Base-by-base conservation (phyloP, 2,329 filamentous ascomycete genomes). In the Clarireedia hainanense region DNA sequence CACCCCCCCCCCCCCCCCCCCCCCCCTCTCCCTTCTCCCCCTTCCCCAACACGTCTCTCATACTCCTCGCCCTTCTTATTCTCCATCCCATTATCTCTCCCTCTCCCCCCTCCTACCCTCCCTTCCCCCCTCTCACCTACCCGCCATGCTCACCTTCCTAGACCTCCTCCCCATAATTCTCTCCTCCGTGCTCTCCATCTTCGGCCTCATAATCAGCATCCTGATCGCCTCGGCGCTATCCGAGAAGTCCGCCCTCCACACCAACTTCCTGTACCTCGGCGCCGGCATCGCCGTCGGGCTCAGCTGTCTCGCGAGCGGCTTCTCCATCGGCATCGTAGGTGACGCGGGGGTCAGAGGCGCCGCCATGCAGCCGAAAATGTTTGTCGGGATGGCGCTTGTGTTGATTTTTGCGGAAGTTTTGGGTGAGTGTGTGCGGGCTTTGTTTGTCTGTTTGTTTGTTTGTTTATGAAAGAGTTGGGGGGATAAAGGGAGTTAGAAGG, bases 141-240 rank as follows among this genome's bases (percentile, higher is more conserved):
- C 20, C 20, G 20, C 20, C 20, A 20, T 20, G 20, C 20, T 20
- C 20, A 20, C 20, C 20, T 2, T 20, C 20, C 20, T 20, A 96
- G 92, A 96, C 81, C 95, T 97, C 74, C 91, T 97, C 66, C 92
- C 92, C 73, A 91, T 96, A 76, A 95, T 99, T 84, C 96, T 99
- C 90, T 91, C 94, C 79, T 94, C 92, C 95, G 96, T 97, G 76
- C 96, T 99, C 75, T 91, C 89, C 85, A 97, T 97, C 75, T 97
- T 92, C 77, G 88, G 88, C 68, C 82, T 92, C 64, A 88, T 92
- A 75, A 86, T 91, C 61, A 89, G 87, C 23, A 88, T 92, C 71
- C 76, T 92, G 66, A 89, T 92, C n/a, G 20, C 10, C 71, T 89
- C 88, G 68, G 86, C 89, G 69, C 81, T 92, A 61, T 79, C 77